Conservation (phyloP, 345 rosid genomes). For the Streptanthus diversifolius region DNA sequence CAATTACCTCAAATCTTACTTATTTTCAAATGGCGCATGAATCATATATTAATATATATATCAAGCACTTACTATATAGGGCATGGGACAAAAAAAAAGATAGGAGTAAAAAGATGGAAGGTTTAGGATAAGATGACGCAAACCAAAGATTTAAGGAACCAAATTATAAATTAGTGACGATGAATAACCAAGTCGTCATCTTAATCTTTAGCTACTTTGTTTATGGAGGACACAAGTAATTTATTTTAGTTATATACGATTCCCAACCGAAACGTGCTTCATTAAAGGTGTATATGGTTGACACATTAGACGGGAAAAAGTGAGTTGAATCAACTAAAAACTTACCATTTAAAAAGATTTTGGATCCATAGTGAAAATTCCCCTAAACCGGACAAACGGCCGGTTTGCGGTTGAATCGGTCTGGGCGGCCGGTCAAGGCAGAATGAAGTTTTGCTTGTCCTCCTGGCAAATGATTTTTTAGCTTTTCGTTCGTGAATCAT, state of each 20-base stretch:
- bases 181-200: conserved; percentile 15
- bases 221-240: too few species aligned
- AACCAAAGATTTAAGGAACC: background rate
- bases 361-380: too few species aligned
- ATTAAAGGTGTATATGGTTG: too few species aligned
- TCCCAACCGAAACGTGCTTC: too few species aligned
- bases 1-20: too few species aligned
- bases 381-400: background rate
- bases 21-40: conserved; percentile 1
- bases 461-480: background rate
- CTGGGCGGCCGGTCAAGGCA: background rate
- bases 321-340: too few species aligned
- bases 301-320: too few species aligned
- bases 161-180: conserved; percentile 7
- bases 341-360: too few species aligned
- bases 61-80: conserved; percentile 12
- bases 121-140: conserved; percentile 22
- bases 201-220: conserved; percentile 7
- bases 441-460: too few species aligned
- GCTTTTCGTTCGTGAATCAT: background rate
- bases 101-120: background rate
- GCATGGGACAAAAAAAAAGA: conserved; percentile 14
- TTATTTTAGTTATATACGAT: too few species aligned
- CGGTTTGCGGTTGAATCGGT: background rate
- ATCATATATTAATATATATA: background rate